Evolutionary conservation across 164 flowering plant genomes (phyloP), one percentile per base, ranked within the genome.

Genomic region (Umbellularia californica): DNA sequence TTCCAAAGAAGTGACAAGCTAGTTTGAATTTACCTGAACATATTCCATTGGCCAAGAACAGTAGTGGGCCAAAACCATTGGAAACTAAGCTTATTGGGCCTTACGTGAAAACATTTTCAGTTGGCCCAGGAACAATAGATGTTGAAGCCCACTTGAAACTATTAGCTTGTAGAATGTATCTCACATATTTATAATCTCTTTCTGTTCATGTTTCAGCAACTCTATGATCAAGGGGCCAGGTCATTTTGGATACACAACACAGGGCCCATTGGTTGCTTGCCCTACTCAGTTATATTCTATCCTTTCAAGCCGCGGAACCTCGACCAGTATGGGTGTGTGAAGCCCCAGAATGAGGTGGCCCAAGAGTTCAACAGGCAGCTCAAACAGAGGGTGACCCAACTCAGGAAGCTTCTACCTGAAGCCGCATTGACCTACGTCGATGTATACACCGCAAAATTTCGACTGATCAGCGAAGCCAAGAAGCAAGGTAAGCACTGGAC

Each of bases 241-340:
- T 50, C 60, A 3, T 90, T 92, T 72, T 90, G 95, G 95, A 75
- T 91, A 27, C 97, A 92, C 65, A 92, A 90, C 77, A 90, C 95
- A 0, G 94, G 93, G 3, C 95, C 95, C 14, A 69, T 88, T 6
- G 95, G 97, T 2, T 93, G 95, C 80, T 78, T 91, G 76, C 93
- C 97, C 0, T 84, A 82, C 62, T 74, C 23, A 30, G 72, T 81
- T 2, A 79, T 84, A 25, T 82, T 80, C 63, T 70, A 81, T 74
- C 71, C 58, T 27, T 64, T 71, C 1, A 82, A 79, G 69, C 72
- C 85, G 1, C 78, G 73, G 2, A 82, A 81, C 70, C 60, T 85
- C 20, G 97, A 93, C 47, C 65, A 68, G 63, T 58, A 65, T 60
- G 96, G 98, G 19, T 93, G 97, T 71, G 82, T 87, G 20, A 76